These are phyloP conservation scores for Fusarium cyanostomum DNA, from an alignment of 2,329 filamentous ascomycete species.

Conservation along the genomic window DNA sequence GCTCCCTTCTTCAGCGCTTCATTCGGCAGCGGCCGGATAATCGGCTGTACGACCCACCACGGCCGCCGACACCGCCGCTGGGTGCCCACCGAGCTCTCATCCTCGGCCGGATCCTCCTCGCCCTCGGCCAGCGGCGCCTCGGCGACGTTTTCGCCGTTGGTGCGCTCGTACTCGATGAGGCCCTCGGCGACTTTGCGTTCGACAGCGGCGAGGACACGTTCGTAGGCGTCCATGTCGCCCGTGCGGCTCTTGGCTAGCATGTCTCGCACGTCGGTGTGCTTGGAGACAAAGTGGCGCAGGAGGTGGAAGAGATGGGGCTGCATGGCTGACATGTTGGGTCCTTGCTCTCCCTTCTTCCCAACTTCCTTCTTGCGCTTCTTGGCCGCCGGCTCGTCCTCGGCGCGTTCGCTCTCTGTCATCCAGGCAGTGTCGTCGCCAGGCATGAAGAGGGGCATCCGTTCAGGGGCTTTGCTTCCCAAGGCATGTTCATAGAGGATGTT, in stretches of 20 bases:
- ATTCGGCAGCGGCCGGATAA: slow-evolving; percentile 84
- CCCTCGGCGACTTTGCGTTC: slow-evolving; percentile 79
- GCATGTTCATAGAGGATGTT: slow-evolving; percentile 88
- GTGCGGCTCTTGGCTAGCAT: slow-evolving; percentile 75
- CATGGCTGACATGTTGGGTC: slow-evolving; percentile 78
- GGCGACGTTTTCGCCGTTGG: slow-evolving; percentile 59
- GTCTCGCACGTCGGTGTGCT: slow-evolving; percentile 85
- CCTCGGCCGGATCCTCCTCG: slow-evolving; percentile 52
- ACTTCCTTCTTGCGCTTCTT: slow-evolving; percentile 61
- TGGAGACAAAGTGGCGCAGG: slow-evolving; percentile 80
- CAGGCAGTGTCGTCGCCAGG: slow-evolving; percentile 63
- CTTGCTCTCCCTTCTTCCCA: slow-evolving; percentile 51
- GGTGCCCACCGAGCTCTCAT: slow-evolving; percentile 71
- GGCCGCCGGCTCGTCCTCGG: slow-evolving; percentile 58
- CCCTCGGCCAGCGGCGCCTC: slow-evolving; percentile 46
- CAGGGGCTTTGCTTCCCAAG: slow-evolving; percentile 71
- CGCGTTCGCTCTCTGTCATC: slow-evolving; percentile 50
- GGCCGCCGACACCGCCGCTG: slow-evolving; percentile 80
- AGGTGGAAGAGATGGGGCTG: slow-evolving; percentile 95
- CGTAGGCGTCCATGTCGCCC: slow-evolving; percentile 79
- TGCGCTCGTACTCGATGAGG: slow-evolving; percentile 71
- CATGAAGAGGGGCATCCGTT: slow-evolving; percentile 77
- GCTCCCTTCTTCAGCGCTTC: slow-evolving; percentile 87
- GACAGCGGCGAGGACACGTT: slow-evolving; percentile 77
- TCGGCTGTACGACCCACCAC: slow-evolving; percentile 91